A percentile compares a stretch with the other conserved stretches of the same genome.
Evolutionary conservation across 1,284 basidiomycete species (phyloP).

Genomic region (Pterulicium gracile): DNA sequence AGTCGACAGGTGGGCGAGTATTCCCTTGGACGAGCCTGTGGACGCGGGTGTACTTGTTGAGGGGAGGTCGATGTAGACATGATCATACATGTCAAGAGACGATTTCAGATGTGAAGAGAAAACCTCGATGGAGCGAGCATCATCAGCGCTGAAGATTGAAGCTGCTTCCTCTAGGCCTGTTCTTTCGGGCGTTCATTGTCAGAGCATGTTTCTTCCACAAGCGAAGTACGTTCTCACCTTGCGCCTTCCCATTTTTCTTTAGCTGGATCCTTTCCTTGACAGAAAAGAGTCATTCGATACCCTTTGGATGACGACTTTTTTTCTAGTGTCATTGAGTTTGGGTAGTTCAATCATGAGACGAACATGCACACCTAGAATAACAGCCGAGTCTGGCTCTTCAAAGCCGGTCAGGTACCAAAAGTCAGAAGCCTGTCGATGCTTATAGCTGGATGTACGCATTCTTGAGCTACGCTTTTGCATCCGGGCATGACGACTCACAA

Average conservation of each 20-base stretch:
- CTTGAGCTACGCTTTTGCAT: slow-evolving; percentile 16
- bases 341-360: not conserved
- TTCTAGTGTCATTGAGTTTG: slow-evolving; percentile 26
- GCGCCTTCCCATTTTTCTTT: slow-evolving; percentile 94
- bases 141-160: slow-evolving; percentile 66
- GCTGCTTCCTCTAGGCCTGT: slow-evolving; percentile 53
- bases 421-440: slow-evolving; percentile 88
- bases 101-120: slow-evolving; percentile 44
- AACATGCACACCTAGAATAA: slow-evolving; percentile 58
- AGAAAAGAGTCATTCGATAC: slow-evolving; percentile 86
- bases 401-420: slow-evolving; percentile 96
- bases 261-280: slow-evolving; percentile 62
- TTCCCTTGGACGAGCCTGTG: slow-evolving; percentile 27
- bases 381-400: slow-evolving; percentile 84
- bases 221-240: slow-evolving; percentile 24
- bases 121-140: slow-evolving; percentile 45
- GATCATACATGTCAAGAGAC: slow-evolving; percentile 19
- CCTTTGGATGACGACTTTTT: slow-evolving; percentile 60
- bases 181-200: no score
- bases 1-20: slow-evolving; percentile 36
- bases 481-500: slow-evolving; percentile 29
- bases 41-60: slow-evolving; percentile 1
- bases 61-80: slow-evolving; percentile 31
- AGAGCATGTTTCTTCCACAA: no score
- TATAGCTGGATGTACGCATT: slow-evolving; percentile 65